Evolutionary conservation across 2,329 filamentous ascomycete genomes (phyloP).

Genomic region (Fusarium albosuccineum): DNA sequence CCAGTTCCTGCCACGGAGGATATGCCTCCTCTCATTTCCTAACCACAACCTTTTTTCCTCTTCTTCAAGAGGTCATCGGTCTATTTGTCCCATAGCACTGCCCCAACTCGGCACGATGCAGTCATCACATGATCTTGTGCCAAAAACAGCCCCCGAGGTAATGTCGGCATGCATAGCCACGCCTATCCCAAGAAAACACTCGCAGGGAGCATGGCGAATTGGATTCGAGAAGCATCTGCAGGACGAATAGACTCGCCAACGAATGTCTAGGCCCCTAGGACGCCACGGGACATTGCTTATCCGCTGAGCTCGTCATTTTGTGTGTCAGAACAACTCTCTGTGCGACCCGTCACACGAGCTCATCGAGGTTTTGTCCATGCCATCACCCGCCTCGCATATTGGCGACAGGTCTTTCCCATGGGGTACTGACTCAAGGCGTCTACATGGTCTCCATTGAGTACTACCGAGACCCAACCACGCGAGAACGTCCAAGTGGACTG

Average conservation of each 20-base stretch:
- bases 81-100: too few relatives aligned
- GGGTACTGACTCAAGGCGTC: slow-evolving; percentile 8
- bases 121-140: background rate
- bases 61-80: background rate
- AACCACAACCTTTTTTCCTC: background rate
- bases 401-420: slow-evolving; percentile 5
- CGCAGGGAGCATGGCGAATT: background rate
- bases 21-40: background rate
- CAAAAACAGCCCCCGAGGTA: background rate
- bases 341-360: slow-evolving; percentile 29
- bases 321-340: slow-evolving; percentile 6
- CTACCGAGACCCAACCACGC: slow-evolving; percentile 7
- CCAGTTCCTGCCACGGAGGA: background rate
- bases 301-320: slow-evolving; percentile 11
- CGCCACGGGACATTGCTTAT: background rate
- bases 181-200: background rate
- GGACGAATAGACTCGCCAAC: background rate
- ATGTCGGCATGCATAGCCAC: background rate
- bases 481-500: slow-evolving; percentile 14
- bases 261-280: background rate
- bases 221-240: background rate
- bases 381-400: slow-evolving; percentile 38
- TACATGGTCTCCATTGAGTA: slow-evolving; percentile 3
- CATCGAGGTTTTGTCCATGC: slow-evolving; percentile 38
- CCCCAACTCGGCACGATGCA: too few relatives aligned